These are phyloP conservation scores for Phoma sp. DNA, from an alignment of 2,329 filamentous ascomycete genomes.

Conservation along the genomic window DNA sequence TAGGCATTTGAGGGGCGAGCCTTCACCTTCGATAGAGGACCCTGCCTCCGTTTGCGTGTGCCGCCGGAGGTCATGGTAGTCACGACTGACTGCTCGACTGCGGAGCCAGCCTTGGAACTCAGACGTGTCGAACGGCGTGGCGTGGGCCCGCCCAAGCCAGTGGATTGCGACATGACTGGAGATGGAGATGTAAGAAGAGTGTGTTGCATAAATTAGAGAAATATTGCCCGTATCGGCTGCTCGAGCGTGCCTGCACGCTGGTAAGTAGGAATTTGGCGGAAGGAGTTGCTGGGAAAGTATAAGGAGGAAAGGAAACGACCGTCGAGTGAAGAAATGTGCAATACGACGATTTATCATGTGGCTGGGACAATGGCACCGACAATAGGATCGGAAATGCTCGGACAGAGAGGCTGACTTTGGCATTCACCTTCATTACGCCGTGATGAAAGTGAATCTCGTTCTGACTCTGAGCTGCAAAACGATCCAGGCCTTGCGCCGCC, in stretches of 20 bases:
- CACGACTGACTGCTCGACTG: conserved; percentile 30
- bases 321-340: not conserved
- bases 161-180: conserved; percentile 32
- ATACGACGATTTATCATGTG: too few species aligned
- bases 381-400: not conserved
- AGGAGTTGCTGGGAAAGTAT: too few species aligned
- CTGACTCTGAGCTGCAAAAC: not conserved
- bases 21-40: conserved; percentile 39
- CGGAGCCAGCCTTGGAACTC: conserved; percentile 34
- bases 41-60: conserved; percentile 28
- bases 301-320: too few species aligned
- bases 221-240: not conserved
- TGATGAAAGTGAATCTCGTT: not conserved
- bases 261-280: too few species aligned
- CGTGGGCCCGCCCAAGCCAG: conserved; percentile 31
- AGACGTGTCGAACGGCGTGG: conserved; percentile 41
- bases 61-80: conserved; percentile 26
- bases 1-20: conserved; percentile 45
- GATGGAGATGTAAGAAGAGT: not conserved
- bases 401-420: not conserved
- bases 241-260: not conserved
- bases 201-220: not conserved
- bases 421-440: not conserved
- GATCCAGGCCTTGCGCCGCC: not conserved
- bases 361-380: not conserved